Evolutionary conservation across 495 filamentous ascomycete genomes (phyloP).

Genomic region (Aspergillus homomorphus): DNA sequence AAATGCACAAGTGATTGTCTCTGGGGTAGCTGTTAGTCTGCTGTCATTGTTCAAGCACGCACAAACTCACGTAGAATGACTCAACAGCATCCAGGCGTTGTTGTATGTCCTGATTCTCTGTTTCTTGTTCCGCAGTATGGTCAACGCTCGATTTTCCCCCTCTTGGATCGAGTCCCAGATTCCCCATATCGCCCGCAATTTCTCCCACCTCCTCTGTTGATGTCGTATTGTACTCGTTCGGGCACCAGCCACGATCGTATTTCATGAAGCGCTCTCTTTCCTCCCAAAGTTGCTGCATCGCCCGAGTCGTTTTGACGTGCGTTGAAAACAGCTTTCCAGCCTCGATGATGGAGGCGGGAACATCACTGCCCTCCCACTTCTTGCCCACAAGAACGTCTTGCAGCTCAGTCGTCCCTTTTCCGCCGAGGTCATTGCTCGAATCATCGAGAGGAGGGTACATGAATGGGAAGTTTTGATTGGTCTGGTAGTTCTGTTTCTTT

Average conservation of each 20-base stretch:
- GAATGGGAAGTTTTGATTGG: conserved; percentile 97
- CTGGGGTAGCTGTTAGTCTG: conserved; percentile 44
- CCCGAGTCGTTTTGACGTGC: conserved; percentile 83
- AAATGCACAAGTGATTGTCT: conserved; percentile 73
- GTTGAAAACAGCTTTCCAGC: conserved; percentile 90
- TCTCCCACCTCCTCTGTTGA: conserved; percentile 35
- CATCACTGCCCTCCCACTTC: conserved; percentile 85
- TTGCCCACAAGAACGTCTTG: conserved; percentile 75
- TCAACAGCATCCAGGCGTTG: conserved; percentile 72
- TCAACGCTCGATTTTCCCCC: conserved; percentile 28
- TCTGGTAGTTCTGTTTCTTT: conserved; percentile 99
- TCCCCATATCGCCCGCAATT: conserved; percentile 23
- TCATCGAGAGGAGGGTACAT: conserved; percentile 90
- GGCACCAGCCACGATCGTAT: conserved; percentile 84
- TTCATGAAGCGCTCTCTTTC: conserved; percentile 87
- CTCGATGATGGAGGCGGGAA: conserved; percentile 89
- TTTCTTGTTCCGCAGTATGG: conserved; percentile 49
- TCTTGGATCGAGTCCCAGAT: conserved; percentile 22
- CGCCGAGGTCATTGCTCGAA: conserved; percentile 77
- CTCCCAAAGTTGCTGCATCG: conserved; percentile 91
- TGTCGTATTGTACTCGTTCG: conserved; percentile 50
- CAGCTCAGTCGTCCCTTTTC: conserved; percentile 72
- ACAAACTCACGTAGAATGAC: conserved; percentile 71
- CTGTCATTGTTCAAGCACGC: conserved; percentile 1
- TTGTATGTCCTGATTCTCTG: conserved; percentile 55